Base-by-base conservation (phyloP, 2,329 filamentous ascomycete genomes). In the Lachnellula suecica region DNA sequence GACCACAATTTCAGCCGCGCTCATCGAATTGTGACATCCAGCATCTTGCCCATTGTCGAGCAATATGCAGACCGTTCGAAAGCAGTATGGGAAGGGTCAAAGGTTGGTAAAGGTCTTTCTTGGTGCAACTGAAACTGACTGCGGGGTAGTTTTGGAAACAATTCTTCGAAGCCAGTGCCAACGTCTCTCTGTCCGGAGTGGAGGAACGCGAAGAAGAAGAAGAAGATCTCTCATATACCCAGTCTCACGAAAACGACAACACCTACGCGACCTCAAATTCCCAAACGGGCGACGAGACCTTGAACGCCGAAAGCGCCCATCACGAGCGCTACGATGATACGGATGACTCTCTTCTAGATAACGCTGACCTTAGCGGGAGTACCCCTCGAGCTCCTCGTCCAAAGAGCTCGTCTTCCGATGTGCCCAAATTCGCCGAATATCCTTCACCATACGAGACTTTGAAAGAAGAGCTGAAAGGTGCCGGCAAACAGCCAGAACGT, bases 111-210 rank as follows among this genome's bases (percentile, higher is more conserved):
- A 41, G 6, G 13, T 11, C 15, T 23, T 40, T 20, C 15, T 29
- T 22, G 35, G n/a, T 23, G 20, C 10, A 31, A 47, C 20, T 34
- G 17, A 35, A n/a, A 35, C 53, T 58, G 46, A 66, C 50, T 41
- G 57, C 47, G 54, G 56, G 57, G 57, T 66, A 95, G 89, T 99
- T 99, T 73, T 99, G 94, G 94, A 99, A 99, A 73, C 92, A 97
- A 76, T 99, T 99, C 77, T 99, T 99, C 72, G 94, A 99, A 74
- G 91, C 94, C 31, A 96, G 92, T 44, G 94, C 94, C 68, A 97
- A 99, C 66, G 93, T 99, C 23, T 96, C 93, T 10, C 81, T 99
- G 10, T 96, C 91, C 0, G 91, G 92, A 24, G 97, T 99, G 70
- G 93, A 96, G 68, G 92, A 96, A 66, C 79, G 85, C 20, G 84